Conservation (phyloP, 1,139 yeast species). For the Saccharomyces pastorianus region DNA sequence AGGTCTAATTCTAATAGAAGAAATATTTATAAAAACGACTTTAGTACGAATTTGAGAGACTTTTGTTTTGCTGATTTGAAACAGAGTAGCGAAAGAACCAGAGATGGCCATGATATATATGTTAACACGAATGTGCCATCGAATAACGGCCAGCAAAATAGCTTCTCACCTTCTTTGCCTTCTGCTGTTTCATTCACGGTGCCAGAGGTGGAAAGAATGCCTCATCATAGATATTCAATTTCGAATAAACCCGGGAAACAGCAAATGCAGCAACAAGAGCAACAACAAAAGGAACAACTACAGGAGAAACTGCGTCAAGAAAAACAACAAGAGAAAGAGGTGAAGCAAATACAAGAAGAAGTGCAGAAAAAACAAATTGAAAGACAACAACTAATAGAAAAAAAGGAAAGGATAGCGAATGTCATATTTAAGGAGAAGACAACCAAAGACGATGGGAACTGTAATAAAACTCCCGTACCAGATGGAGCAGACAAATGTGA, state of each 20-base stretch:
- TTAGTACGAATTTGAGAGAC: not conserved
- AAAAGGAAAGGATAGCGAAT: not conserved
- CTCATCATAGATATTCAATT: constrained; percentile 43
- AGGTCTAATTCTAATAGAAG: not conserved
- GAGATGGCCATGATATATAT: not conserved
- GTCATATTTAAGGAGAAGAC: not conserved
- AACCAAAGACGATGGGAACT: not conserved
- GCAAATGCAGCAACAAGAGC: not conserved
- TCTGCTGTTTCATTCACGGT: constrained; percentile 27
- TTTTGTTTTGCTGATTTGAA: not conserved
- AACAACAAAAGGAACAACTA: constrained; percentile 7
- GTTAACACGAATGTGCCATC: not conserved
- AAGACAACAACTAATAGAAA: not conserved
- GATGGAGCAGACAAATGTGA: constrained; percentile 1
- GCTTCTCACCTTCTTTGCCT: not conserved
- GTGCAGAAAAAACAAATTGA: not conserved
- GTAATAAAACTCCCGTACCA: not conserved
- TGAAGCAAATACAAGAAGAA: constrained; percentile 2
- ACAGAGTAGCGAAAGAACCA: not conserved
- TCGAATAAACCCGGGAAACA: constrained; percentile 29
- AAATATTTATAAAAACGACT: not conserved
- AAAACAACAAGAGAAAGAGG: constrained; percentile 8
- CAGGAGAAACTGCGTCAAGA: constrained; percentile 13
- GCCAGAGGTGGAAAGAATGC: constrained; percentile 20
- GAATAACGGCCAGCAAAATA: not conserved